Conservation (phyloP, 2,329 filamentous ascomycete genomes). For the Helotiales sp. region DNA sequence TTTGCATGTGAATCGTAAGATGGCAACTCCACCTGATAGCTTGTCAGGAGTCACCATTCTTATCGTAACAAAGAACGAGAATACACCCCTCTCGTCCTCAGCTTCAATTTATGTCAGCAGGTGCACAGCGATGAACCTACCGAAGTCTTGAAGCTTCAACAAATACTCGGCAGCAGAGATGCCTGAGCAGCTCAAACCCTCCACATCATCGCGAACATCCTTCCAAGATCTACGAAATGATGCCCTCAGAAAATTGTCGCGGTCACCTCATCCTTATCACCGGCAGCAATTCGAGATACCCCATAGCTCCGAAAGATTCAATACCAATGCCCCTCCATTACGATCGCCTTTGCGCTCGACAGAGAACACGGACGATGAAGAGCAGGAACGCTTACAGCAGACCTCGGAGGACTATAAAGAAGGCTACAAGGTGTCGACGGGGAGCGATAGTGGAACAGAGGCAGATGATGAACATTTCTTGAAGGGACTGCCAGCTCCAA, state of each 20-base stretch:
- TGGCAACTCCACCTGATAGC: slow-evolving; percentile 17
- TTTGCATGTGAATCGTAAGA: slow-evolving; percentile 26
- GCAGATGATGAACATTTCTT: slow-evolving; percentile 92
- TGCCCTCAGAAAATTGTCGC: slow-evolving; percentile 34
- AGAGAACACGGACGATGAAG: slow-evolving; percentile 36
- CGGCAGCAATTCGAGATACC: slow-evolving; percentile 57
- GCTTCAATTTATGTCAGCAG: neutral
- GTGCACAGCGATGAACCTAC: slow-evolving; percentile 24
- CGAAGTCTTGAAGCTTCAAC: slow-evolving; percentile 17
- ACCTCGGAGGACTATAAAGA: slow-evolving; percentile 25
- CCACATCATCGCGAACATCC: slow-evolving; percentile 21
- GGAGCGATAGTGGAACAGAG: slow-evolving; percentile 90
- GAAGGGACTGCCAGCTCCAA: slow-evolving; percentile 80
- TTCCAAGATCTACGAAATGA: slow-evolving; percentile 26
- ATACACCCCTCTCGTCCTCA: neutral
- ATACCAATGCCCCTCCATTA: slow-evolving; percentile 26
- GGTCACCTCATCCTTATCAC: slow-evolving; percentile 69
- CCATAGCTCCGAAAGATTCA: slow-evolving; percentile 46
- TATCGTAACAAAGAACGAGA: neutral
- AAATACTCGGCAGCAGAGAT: slow-evolving; percentile 23
- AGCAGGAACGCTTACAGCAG: slow-evolving; percentile 19
- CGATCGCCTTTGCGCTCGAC: slow-evolving; percentile 27
- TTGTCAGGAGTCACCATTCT: neutral
- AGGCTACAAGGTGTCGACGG: slow-evolving; percentile 43
- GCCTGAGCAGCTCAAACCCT: slow-evolving; percentile 28